Evolutionary conservation across 164 flowering plant genomes (phyloP).

Genomic region (Nymphaea colorata): DNA sequence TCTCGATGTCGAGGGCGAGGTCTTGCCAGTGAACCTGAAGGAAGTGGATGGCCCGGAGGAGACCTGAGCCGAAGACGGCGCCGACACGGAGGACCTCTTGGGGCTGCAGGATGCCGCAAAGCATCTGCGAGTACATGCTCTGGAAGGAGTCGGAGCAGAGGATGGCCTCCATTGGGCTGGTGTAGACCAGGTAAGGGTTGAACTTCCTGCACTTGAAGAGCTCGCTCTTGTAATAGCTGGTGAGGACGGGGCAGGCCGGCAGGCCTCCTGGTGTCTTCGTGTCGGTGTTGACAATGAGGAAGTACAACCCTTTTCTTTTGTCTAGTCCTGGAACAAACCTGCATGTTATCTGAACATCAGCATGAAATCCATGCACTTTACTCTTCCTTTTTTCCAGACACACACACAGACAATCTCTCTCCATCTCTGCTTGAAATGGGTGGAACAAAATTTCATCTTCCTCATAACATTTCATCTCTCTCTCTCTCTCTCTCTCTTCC

Average conservation of each 20-base stretch:
- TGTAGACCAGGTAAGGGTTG: conserved; percentile 28
- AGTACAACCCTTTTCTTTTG: conserved; percentile 33
- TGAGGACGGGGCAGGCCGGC: conserved; percentile 29
- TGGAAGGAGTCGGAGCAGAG: conserved; percentile 35
- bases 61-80: conserved; percentile 37
- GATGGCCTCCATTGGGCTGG: conserved; percentile 38
- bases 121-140: conserved; percentile 41
- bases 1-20: conserved; percentile 20
- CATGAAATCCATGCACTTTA: too few species aligned
- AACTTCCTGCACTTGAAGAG: conserved; percentile 23
- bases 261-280: conserved; percentile 32
- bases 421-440: too few species aligned
- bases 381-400: too few species aligned
- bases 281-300: conserved; percentile 23
- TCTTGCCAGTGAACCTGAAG: conserved; percentile 26
- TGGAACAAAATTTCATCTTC: too few species aligned
- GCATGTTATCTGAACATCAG: not conserved
- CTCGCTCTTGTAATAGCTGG: conserved; percentile 32
- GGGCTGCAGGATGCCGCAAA: conserved; percentile 29
- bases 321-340: conserved; percentile 31
- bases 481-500: too few species aligned
- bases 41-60: conserved; percentile 36
- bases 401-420: too few species aligned
- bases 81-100: conserved; percentile 29
- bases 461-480: too few species aligned